Evolutionary conservation across 805 yeast genomes (phyloP).

Genomic region (Candida caryicola): DNA sequence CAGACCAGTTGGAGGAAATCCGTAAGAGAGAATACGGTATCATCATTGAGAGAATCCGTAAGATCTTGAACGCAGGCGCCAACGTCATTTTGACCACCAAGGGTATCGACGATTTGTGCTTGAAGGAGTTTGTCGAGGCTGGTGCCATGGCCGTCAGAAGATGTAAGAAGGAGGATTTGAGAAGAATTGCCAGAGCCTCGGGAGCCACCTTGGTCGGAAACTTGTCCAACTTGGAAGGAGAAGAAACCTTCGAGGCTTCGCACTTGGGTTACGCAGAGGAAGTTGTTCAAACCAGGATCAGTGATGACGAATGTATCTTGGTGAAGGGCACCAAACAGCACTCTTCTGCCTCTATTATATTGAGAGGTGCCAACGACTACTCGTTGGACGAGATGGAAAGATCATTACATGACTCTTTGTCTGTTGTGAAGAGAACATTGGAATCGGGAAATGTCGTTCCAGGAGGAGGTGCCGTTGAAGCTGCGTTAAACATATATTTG

Average conservation of each 20-base stretch:
- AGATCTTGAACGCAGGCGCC: slow-evolving; percentile 84
- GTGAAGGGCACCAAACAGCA: slow-evolving; percentile 88
- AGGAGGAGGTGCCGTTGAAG: slow-evolving; percentile 99
- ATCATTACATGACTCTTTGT: slow-evolving; percentile 88
- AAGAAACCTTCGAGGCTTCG: slow-evolving; percentile 82
- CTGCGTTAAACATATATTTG: slow-evolving; percentile 89
- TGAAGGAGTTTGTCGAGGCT: slow-evolving; percentile 87
- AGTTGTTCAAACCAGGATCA: slow-evolving; percentile 84
- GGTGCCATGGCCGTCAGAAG: slow-evolving; percentile 95
- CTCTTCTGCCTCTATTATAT: slow-evolving; percentile 84
- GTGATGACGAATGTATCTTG: slow-evolving; percentile 95
- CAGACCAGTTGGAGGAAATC: slow-evolving; percentile 92
- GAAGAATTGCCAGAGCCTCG: slow-evolving; percentile 96
- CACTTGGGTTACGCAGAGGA: slow-evolving; percentile 87
- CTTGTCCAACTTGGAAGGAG: slow-evolving; percentile 93
- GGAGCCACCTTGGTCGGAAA: slow-evolving; percentile 89
- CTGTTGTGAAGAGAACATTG: slow-evolving; percentile 92
- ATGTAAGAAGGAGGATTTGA: slow-evolving; percentile 92
- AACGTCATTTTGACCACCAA: slow-evolving; percentile 90
- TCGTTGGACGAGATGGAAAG: slow-evolving; percentile 98
- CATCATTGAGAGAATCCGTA: slow-evolving; percentile 75
- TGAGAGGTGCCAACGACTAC: slow-evolving; percentile 95
- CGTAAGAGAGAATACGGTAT: slow-evolving; percentile 87
- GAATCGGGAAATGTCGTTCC: slow-evolving; percentile 95
- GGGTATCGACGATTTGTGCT: slow-evolving; percentile 90